Percentiles rank a stretch among this genome's conserved stretches.
Evolutionary conservation across 208 protist genomes (phyloP).

Genomic region (Herpetomonas muscarum): DNA sequence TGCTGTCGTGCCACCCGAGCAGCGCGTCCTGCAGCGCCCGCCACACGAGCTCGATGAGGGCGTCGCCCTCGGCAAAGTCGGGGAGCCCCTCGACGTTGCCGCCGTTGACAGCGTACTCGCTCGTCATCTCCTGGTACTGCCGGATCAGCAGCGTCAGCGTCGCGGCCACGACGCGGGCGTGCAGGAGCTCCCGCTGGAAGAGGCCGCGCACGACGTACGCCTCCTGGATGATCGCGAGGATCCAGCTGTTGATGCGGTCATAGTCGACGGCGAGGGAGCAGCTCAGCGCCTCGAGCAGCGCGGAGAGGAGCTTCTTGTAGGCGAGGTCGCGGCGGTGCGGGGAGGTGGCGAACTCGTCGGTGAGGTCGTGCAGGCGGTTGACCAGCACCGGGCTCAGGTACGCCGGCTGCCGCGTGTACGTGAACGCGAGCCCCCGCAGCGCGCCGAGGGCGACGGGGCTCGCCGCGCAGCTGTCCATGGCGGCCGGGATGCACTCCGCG

Average conservation of each 20-base stretch:
- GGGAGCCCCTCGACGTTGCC: conserved; percentile 22
- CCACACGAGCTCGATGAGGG: conserved; percentile 71
- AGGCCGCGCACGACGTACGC: conserved; percentile 71
- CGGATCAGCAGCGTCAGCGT: conserved; percentile 67
- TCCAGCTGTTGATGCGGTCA: conserved; percentile 70
- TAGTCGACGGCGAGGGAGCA: conserved; percentile 58
- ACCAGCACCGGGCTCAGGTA: conserved; percentile 47
- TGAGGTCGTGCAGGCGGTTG: conserved; percentile 63
- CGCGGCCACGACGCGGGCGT: conserved; percentile 67
- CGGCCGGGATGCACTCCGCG: conserved; percentile 45
- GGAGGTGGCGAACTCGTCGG: conserved; percentile 62
- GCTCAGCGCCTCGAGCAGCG: conserved; percentile 72
- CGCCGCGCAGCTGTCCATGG: conserved; percentile 57
- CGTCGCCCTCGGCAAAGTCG: conserved; percentile 64
- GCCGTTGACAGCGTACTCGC: conserved; percentile 23
- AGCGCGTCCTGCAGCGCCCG: conserved; percentile 47
- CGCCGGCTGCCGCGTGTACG: conserved; percentile 39
- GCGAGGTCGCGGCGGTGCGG: conserved; percentile 41
- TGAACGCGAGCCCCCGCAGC: conserved; percentile 60
- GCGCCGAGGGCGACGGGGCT: conserved; percentile 57
- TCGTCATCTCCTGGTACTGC: conserved; percentile 66
- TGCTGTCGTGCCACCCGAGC: conserved; percentile 14
- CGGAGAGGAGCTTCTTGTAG: conserved; percentile 67
- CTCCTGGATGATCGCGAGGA: conserved; percentile 66
- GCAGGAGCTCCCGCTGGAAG: conserved; percentile 67